Base-by-base conservation (phyloP, 257 asterid genomes). In the Primulina huaijiensis region DNA sequence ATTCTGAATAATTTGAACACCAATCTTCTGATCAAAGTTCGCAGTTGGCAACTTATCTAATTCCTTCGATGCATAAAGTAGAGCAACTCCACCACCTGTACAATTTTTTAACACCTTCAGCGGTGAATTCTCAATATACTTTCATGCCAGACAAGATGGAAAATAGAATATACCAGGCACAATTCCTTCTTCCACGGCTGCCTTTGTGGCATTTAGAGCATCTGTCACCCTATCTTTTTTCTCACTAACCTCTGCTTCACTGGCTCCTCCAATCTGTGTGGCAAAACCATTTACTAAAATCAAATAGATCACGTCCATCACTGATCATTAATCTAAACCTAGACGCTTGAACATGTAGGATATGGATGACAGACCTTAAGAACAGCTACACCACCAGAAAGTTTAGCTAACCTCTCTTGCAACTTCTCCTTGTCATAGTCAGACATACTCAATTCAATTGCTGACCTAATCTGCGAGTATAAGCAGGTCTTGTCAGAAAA, bases 131-230 rank as follows among this genome's bases (percentile, higher is more conserved):
- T 31, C 7, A 3, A 1, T 8, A 5, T 9, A 60, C 40, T 21
- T 62, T 34, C n/a, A 6, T 0, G 70, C 6, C 8, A 31, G 31
- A 62, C 33, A 27, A 5, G 31, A 62, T 43, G 7, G 55, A 35
- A 14, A 5, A 20, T 1, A n/a, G 55, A 46, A 64, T 31, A 27
- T 60, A 86, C 97, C 97, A 43, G 96, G 92, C 8, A 90, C 89
- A 67, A 94, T 93, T 76, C 97, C 99, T 85, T 93, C 98, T 73
- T 90, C 99, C 16, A 93, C 97, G 12, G 97, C 99, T 35, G 99
- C 99, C 81, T 90, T 93, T 1, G 99, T 93, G 69, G 99, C 97
- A 74, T 93, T 93, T 64, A 93, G 68, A 70, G 99, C 99, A 72
- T 94, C 99, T 0, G 93, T 91, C 30, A 94, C 99, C 61, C 99